Percentiles rank a stretch among this genome's conserved stretches.
Evolutionary conservation across 1,284 basidiomycete genomes (phyloP).

Genomic region (Pterula multifida): DNA sequence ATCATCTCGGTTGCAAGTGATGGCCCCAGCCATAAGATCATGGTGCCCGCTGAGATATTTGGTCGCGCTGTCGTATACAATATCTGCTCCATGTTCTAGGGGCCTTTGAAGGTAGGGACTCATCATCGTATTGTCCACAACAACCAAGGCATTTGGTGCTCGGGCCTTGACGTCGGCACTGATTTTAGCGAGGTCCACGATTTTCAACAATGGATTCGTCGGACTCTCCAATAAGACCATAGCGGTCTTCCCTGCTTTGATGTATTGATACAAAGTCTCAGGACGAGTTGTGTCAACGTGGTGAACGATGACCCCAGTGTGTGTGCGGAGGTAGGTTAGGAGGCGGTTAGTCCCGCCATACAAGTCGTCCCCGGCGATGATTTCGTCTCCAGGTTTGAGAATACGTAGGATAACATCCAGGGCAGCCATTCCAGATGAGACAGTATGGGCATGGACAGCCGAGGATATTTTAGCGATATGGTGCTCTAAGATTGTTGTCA

Average conservation of each 20-base stretch:
- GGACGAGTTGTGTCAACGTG: slow-evolving; percentile 91
- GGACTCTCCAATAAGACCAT: slow-evolving; percentile 97
- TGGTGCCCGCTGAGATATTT: slow-evolving; percentile 98
- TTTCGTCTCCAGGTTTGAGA: slow-evolving; percentile 88
- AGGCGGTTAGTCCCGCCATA: slow-evolving; percentile 98
- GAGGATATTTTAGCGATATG: slow-evolving; percentile 93
- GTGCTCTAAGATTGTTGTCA: slow-evolving; percentile 48
- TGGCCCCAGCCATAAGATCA: slow-evolving; percentile 96
- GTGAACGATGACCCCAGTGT: slow-evolving; percentile 84
- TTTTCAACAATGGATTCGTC: slow-evolving; percentile 95
- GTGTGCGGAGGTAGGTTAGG: slow-evolving; percentile 79
- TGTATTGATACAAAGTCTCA: slow-evolving; percentile 46
- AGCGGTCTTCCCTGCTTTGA: slow-evolving; percentile 63
- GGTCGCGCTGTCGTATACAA: slow-evolving; percentile 96
- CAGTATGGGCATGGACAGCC: slow-evolving; percentile 78
- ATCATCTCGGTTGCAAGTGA: slow-evolving; percentile 88
- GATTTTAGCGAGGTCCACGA: slow-evolving; percentile 82
- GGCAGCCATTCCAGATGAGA: slow-evolving; percentile 97
- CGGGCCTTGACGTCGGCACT: slow-evolving; percentile 72
- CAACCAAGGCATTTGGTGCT: slow-evolving; percentile 74
- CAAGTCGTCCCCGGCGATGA: slow-evolving; percentile 94
- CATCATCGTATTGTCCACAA: slow-evolving; percentile 99
- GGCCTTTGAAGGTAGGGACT: slow-evolving; percentile 96
- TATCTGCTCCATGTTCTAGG: slow-evolving; percentile 90
- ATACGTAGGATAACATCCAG: slow-evolving; percentile 91